Conservation (phyloP, 352 stramenopile genomes). For the Globisporangium mamillatum region DNA sequence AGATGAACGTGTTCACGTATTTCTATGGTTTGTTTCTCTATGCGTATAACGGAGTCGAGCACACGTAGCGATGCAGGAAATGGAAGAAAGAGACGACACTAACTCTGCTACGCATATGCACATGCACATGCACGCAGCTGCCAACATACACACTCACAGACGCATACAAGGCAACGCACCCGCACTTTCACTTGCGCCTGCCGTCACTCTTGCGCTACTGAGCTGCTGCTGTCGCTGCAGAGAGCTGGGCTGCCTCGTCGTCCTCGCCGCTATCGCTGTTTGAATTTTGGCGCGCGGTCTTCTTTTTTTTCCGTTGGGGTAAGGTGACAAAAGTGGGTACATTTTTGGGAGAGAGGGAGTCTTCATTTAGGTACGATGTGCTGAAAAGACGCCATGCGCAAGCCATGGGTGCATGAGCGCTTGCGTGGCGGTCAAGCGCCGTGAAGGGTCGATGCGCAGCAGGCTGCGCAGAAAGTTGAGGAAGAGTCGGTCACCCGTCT, state of each 20-base stretch:
- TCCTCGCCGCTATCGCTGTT: not conserved
- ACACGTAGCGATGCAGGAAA: not conserved
- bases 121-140: not conserved
- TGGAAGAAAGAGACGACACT: not conserved
- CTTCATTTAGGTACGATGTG: conserved; percentile 30
- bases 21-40: conserved; percentile 5
- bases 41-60: not conserved
- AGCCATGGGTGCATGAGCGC: conserved; percentile 70
- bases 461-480: conserved; percentile 66
- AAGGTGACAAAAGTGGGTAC: conserved; percentile 18
- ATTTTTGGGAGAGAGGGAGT: not conserved
- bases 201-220: not conserved
- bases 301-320: conserved; percentile 2
- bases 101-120: not conserved
- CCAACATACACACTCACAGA: not conserved
- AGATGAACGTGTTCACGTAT: not conserved
- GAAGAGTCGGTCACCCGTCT: conserved; percentile 56
- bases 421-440: conserved; percentile 46
- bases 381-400: conserved; percentile 55
- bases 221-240: not conserved
- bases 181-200: not conserved
- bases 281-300: conserved; percentile 12
- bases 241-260: not conserved
- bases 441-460: conserved; percentile 61
- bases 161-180: not conserved